Evolutionary conservation across 305 asterid species (phyloP).

Genomic region (Rubia occidens): DNA sequence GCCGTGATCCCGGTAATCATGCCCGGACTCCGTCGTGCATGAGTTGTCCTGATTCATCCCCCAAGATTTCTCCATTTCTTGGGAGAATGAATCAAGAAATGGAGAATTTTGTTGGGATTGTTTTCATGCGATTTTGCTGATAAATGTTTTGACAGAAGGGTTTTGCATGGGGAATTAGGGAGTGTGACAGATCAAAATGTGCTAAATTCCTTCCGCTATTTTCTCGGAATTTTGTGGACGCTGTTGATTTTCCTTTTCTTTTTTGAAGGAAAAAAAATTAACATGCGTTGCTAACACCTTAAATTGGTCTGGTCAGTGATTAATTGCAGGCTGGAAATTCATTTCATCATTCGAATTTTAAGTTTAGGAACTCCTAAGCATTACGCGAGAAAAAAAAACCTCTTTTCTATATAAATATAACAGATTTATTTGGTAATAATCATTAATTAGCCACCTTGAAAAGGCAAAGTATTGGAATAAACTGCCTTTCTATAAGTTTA

Average conservation of each 20-base stretch:
- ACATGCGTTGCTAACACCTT: neutral
- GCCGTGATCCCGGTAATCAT: neutral
- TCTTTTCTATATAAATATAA: too few species aligned
- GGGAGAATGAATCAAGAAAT: neutral
- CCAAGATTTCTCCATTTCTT: neutral
- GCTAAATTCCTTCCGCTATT: slow-evolving; percentile 2
- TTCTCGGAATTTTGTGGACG: slow-evolving; percentile 8
- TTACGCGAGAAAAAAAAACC: too few species aligned
- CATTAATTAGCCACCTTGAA: too few species aligned
- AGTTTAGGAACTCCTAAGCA: too few species aligned
- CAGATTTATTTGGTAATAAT: too few species aligned
- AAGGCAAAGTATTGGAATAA: too few species aligned
- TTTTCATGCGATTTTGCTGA: neutral
- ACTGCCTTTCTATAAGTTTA: too few species aligned
- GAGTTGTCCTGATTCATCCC: neutral
- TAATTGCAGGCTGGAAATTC: neutral
- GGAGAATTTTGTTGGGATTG: neutral
- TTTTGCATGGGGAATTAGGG: slow-evolving; percentile 4
- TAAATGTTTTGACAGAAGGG: neutral
- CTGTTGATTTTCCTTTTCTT: neutral
- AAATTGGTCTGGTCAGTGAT: neutral
- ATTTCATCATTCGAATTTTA: too few species aligned
- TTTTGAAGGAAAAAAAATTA: too few species aligned
- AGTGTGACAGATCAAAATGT: slow-evolving; percentile 8
- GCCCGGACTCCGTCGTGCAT: neutral